phyloP scores from a whole-genome alignment of 1,139 yeast species.

The Magnusiomyces ingens region DNA sequence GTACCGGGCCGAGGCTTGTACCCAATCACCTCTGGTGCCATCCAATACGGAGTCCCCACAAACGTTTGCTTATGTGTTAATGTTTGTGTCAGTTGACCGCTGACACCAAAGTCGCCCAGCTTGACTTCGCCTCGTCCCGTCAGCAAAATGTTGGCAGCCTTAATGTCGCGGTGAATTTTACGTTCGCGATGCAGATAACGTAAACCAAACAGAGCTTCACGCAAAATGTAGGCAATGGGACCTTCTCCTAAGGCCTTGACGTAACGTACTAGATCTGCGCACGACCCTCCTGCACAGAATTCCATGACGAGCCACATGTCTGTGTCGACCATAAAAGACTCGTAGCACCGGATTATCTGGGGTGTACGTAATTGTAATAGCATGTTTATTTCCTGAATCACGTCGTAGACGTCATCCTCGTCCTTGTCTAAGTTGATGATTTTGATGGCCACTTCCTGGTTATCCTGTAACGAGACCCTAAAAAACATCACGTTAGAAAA shows the following conservation, averaged over 20 bases:
- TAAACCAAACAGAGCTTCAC: constrained; percentile 61
- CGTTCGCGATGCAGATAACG: constrained; percentile 68
- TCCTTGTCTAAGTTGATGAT: constrained; percentile 63
- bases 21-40: constrained; percentile 84
- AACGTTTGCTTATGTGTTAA: constrained; percentile 77
- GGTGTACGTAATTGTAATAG: constrained; percentile 59
- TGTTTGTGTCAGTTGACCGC: constrained; percentile 76
- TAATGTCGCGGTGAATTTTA: constrained; percentile 79
- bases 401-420: constrained; percentile 60
- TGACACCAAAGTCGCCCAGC: constrained; percentile 94
- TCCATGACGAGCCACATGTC: constrained; percentile 89
- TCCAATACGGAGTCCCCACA: constrained; percentile 98
- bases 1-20: not conserved
- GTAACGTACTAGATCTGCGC: constrained; percentile 50
- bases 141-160: constrained; percentile 76
- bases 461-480: constrained; percentile 28
- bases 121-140: constrained; percentile 70
- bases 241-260: constrained; percentile 14
- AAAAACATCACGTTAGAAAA: not conserved
- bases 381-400: constrained; percentile 70
- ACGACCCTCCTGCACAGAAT: constrained; percentile 87
- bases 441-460: constrained; percentile 64
- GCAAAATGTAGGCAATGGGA: constrained; percentile 21
- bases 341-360: constrained; percentile 55
- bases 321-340: constrained; percentile 55